Evolutionary conservation across 345 rosid genomes (phyloP), one percentile per base, ranked within the genome.

Genomic region (Citrus inodora): DNA sequence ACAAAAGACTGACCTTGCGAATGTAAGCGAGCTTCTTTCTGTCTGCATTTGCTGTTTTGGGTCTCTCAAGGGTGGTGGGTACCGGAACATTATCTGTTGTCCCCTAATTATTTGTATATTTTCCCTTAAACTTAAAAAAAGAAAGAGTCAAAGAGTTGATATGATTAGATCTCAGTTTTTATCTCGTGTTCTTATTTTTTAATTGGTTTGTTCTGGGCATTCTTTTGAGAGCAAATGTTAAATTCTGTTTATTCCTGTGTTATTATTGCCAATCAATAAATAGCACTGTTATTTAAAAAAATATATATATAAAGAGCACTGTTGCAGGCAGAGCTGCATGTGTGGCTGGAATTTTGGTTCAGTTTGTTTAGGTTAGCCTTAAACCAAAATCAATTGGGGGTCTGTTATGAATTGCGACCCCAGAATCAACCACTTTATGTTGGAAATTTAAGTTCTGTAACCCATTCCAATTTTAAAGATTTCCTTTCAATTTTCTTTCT

Each of bases 1-100:
- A 85, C 98, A 78, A 75, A 93, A 89, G 79, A 82, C 84, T 3
- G 77, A 67, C 84, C 74, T 59, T 79, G 81, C 67, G 74, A 76
- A 81, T 73, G 83, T 87, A 74, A 89, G 90, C 77, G 76, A 61
- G 58, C 35, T 19, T 75, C 75, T 71, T 62, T 66, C 51, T 74
- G 9, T 33, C 32, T 61, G 35, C 53, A 46, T 7, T 38, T 9
- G 2, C 24, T 13, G 8, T 21, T 9, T 24, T 63, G 67, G 13
- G 60, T 60, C n/a, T 65, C 17, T 67, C 61, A 10, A 38, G n/a
- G 48, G 40, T 51, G 17, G 2, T 21, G 13, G 22, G 7, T 32
- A 8, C 74, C 9, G 21, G 24, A 48, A 17, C 71, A 69, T 67
- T 4, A 37, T 38, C 55, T 63, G 40, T 17, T 32, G 37, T 30